Conservation (phyloP, 1,139 yeast species). For the Geotrichum candidum region DNA sequence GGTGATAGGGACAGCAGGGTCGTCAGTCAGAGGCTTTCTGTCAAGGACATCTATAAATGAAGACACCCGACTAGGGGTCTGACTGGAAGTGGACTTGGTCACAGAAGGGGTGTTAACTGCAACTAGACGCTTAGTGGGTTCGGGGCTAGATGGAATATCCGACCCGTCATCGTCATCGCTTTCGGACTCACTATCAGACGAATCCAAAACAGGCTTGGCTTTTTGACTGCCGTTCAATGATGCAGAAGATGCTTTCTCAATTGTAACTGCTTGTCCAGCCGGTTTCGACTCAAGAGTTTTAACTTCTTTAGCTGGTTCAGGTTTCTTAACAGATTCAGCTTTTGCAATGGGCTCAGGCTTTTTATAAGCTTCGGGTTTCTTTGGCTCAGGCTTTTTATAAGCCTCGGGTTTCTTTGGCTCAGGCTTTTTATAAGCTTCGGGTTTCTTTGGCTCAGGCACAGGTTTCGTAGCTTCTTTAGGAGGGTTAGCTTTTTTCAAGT, state of each 20-base stretch:
- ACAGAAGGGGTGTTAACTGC: constrained; percentile 21
- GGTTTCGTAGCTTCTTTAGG: not conserved
- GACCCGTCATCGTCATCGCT: constrained; percentile 19
- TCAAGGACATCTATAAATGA: not conserved
- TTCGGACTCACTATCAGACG: constrained; percentile 12
- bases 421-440: not conserved
- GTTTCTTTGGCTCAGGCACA: not conserved
- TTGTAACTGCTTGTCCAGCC: not conserved
- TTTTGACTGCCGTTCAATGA: not conserved
- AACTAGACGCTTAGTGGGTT: constrained; percentile 21
- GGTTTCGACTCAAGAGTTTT: not conserved
- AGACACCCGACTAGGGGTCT: not conserved
- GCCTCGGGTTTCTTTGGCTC: not conserved
- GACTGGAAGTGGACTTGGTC: not conserved
- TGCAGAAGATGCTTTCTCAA: not conserved
- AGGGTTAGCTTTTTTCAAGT: not conserved
- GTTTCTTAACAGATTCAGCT: not conserved
- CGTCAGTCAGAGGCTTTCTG: not conserved
- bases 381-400: not conserved
- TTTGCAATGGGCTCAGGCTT: not conserved
- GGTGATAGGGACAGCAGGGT: not conserved
- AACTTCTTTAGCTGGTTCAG: not conserved
- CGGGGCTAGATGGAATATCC: constrained; percentile 21
- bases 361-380: not conserved
- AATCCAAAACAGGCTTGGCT: constrained; percentile 3